Percentiles rank a stretch among this genome's conserved stretches.
Evolutionary conservation across 2,329 filamentous ascomycete genomes (phyloP).

Genomic region (Thelonectria rubi): DNA sequence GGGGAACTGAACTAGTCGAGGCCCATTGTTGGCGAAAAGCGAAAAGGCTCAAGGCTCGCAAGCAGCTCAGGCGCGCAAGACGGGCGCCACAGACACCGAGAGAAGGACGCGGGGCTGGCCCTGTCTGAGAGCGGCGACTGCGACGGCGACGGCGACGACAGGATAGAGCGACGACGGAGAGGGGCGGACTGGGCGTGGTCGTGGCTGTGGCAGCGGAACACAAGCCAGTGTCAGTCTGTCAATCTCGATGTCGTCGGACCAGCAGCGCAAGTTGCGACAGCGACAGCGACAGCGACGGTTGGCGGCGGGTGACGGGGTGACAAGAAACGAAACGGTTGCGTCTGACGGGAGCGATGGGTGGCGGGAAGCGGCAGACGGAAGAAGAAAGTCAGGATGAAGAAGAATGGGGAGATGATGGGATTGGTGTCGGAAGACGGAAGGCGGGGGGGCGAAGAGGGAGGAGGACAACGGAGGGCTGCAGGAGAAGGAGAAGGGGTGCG

Average conservation of each 20-base stretch:
- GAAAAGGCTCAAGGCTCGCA: slow-evolving; percentile 29
- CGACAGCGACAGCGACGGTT: neutral
- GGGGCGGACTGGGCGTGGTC: slow-evolving; percentile 4
- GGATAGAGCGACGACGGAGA: slow-evolving; percentile 10
- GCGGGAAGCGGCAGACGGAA: slow-evolving; percentile 21
- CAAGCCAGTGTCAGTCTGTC: slow-evolving; percentile 31
- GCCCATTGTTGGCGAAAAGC: slow-evolving; percentile 46
- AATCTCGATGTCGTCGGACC: slow-evolving; percentile 26
- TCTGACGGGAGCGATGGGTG: slow-evolving; percentile 15
- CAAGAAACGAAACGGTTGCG: slow-evolving; percentile 19
- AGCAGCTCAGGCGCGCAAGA: slow-evolving; percentile 37
- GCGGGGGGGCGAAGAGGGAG: slow-evolving; percentile 29
- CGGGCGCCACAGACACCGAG: slow-evolving; percentile 35
- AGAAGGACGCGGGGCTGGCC: slow-evolving; percentile 39
- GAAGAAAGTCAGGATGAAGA: slow-evolving; percentile 21
- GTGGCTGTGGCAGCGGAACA: slow-evolving; percentile 26
- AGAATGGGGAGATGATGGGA: slow-evolving; percentile 24
- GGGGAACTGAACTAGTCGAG: slow-evolving; percentile 45
- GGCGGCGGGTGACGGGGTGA: neutral
- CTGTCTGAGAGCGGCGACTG: slow-evolving; percentile 27
- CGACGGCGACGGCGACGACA: slow-evolving; percentile 21
- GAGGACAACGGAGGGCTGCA: slow-evolving; percentile 30
- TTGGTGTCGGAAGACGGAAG: slow-evolving; percentile 37
- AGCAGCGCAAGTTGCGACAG: slow-evolving; percentile 21
- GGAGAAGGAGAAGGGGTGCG: slow-evolving; percentile 28